Evolutionary conservation across 108 stramenopile genomes (phyloP), one percentile per base, ranked within the genome.

Genomic region (Aurantiochytrium sp.): DNA sequence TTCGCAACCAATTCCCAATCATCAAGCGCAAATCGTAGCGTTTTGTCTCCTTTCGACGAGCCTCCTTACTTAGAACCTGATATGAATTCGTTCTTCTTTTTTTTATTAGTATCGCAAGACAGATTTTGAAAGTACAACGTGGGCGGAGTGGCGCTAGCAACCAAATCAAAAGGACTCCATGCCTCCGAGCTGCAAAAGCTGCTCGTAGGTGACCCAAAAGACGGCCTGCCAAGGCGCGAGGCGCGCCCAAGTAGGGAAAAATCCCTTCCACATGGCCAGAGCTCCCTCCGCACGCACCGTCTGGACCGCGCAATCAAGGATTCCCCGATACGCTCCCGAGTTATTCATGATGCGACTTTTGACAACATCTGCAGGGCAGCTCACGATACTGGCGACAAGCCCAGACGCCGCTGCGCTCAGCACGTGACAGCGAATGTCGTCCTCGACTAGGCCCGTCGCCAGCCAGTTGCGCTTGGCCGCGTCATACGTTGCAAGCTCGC

Each of bases 201-300:
- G 76, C 51, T 83, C 76, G 28, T 53, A 83, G 6, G 76, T 25
- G 3, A 83, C 49, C 45, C 45, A 83, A 23, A 83, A 83, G 12
- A 53, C 45, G 28, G 51, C 49, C 19, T 47, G 51, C 76, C 76
- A 83, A 8, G 76, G 76, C 25, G 76, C 76, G 25, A 83, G 45
- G 12, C 76, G 76, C 0, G 51, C 76, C 76, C 76, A 83, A 12
- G 76, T 83, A 6, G 76, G 45, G 3, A 83, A 53, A 23, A 47
- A 83, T 5, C 76, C 76, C 76, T 83, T 83, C 49, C 51, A 83
- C 76, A 83, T 53, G 49, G 76, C 76, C n/a, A 83, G 51, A 10
- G 51, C 51, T 47, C 76, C 76, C 51, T 83, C 76, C 6, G 45
- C 76, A 18, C 51, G 45, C 23, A 83, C 76, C 43, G 76, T 83